Percentiles rank a stretch among this genome's conserved stretches.
phyloP scores from a whole-genome alignment of 2,329 filamentous ascomycete species.

The Colletotrichum trifolii region DNA sequence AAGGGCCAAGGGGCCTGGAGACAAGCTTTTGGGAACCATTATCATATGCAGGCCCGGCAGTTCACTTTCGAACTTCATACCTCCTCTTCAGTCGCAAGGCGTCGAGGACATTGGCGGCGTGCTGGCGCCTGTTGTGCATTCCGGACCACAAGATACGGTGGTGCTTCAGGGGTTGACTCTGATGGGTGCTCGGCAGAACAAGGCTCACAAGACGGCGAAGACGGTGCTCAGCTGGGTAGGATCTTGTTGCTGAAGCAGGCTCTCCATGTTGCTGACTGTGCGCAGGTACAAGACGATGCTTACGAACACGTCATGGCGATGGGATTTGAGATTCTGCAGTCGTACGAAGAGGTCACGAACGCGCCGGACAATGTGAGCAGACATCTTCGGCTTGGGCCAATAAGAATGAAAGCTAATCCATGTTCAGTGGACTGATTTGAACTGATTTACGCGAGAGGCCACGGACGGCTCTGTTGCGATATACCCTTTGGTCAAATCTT shows the following conservation, averaged over 20 bases:
- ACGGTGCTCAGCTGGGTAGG: slow-evolving; percentile 85
- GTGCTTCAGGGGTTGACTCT: slow-evolving; percentile 81
- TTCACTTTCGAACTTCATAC: slow-evolving; percentile 75
- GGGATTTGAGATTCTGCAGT: slow-evolving; percentile 83
- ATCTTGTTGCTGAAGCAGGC: slow-evolving; percentile 32
- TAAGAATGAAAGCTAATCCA: slow-evolving; percentile 6
- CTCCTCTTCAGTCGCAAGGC: slow-evolving; percentile 70
- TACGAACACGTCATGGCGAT: slow-evolving; percentile 80
- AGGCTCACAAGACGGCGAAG: slow-evolving; percentile 77
- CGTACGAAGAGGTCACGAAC: slow-evolving; percentile 82
- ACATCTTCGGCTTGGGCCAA: too few relatives aligned
- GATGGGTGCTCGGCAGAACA: slow-evolving; percentile 85
- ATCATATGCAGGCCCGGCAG: slow-evolving; percentile 81
- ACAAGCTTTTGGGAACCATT: slow-evolving; percentile 79
- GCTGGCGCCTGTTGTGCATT: slow-evolving; percentile 80
- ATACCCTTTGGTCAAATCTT: slow-evolving; percentile 21
- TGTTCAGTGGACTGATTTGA: slow-evolving; percentile 34
- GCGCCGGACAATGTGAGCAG: slow-evolving; percentile 64
- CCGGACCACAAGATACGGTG: slow-evolving; percentile 74
- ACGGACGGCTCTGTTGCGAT: slow-evolving; percentile 12
- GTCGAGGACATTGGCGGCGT: slow-evolving; percentile 77
- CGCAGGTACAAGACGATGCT: slow-evolving; percentile 74
- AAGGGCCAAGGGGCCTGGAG: slow-evolving; percentile 77
- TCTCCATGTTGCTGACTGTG: slow-evolving; percentile 34
- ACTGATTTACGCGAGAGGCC: slow-evolving; percentile 4